phyloP scores from a whole-genome alignment of 352 stramenopile species.

The Globisporangium acanthophoron region DNA sequence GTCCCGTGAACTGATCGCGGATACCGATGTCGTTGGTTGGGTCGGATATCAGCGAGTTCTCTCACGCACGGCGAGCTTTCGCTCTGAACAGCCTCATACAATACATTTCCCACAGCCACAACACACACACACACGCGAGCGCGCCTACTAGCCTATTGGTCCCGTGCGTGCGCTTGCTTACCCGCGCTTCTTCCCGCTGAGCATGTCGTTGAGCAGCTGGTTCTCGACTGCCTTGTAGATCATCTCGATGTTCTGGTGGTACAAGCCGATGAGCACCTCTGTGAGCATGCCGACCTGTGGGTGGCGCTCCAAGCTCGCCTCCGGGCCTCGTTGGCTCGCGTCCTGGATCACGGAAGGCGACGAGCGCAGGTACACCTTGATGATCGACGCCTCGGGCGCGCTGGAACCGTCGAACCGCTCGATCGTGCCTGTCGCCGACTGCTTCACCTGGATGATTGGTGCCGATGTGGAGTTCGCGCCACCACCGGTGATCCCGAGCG shows the following conservation, averaged over 20 bases:
- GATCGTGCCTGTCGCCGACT: slow-evolving; percentile 10
- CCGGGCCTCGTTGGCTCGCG: not conserved
- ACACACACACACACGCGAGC: not conserved
- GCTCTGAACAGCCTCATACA: not conserved
- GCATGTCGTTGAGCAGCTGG: slow-evolving; percentile 13
- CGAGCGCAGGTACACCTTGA: slow-evolving; percentile 14
- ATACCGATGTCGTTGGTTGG: too few relatives aligned
- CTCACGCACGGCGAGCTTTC: not conserved
- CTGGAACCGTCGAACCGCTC: slow-evolving; percentile 7
- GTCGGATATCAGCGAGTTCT: not conserved
- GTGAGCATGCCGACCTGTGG: slow-evolving; percentile 16
- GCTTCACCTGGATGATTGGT: slow-evolving; percentile 15
- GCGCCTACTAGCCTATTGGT: slow-evolving; percentile 1
- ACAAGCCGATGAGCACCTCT: slow-evolving; percentile 14
- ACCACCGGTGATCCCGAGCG: slow-evolving; percentile 12
- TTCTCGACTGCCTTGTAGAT: slow-evolving; percentile 19
- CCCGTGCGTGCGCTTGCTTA: not conserved
- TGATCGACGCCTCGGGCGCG: slow-evolving; percentile 13
- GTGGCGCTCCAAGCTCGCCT: slow-evolving; percentile 3
- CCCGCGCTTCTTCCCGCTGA: slow-evolving; percentile 11
- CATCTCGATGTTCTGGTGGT: slow-evolving; percentile 17
- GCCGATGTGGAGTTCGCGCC: not conserved
- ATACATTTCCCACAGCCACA: not conserved
- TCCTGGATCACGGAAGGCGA: slow-evolving; percentile 16
- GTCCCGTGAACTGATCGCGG: too few relatives aligned